Evolutionary conservation across 2,329 filamentous ascomycete genomes (phyloP), one percentile per base, ranked within the genome.

Genomic region (Byssochlamys sp.): DNA sequence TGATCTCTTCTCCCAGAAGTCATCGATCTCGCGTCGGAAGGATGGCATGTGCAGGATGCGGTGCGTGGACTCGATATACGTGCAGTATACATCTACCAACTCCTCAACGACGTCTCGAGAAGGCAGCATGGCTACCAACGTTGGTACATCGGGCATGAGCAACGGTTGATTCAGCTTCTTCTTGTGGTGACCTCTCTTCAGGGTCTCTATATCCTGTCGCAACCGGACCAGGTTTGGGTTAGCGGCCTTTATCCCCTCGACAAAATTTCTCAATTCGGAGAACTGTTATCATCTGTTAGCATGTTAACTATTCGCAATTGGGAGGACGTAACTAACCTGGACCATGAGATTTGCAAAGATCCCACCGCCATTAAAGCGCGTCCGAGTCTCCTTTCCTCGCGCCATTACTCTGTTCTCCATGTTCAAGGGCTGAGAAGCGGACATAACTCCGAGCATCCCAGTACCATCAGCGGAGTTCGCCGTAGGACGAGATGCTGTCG

Each of bases 11-110:
- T 64, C 61, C 66, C 71, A 75, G 35, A 76, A 66, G 25, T 68
- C 63, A n/a, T 73, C 65, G 9, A 77, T 63, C 48, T 76, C 70
- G 19, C 60, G 64, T 19, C 71, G 63, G 31, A 77, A 77, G 1
- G 73, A 70, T 2, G 73, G 75, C 11, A 70, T 65, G 58, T 77
- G 75, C 5, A 77, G 63, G 25, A 77, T 69, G 6, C 71, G 71
- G 58, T 75, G 68, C 2, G 68, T 71, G 2, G 69, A 71, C 57
- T 76, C 74, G 5, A 75, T 64, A 59, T 73, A 73, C 14, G 66
- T 67, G 58, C 76, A 63, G 55, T 76, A 77, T 33, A 73, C 55
- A 7, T 66, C 57, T 6, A 76, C 66, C 26, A 76, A 60, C 56
- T 70, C 69, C 55, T 77, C 74, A 0, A 71, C 69, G 2, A 72